Base-by-base conservation (phyloP, 1,284 basidiomycete genomes). In the Sutorius eximius region DNA sequence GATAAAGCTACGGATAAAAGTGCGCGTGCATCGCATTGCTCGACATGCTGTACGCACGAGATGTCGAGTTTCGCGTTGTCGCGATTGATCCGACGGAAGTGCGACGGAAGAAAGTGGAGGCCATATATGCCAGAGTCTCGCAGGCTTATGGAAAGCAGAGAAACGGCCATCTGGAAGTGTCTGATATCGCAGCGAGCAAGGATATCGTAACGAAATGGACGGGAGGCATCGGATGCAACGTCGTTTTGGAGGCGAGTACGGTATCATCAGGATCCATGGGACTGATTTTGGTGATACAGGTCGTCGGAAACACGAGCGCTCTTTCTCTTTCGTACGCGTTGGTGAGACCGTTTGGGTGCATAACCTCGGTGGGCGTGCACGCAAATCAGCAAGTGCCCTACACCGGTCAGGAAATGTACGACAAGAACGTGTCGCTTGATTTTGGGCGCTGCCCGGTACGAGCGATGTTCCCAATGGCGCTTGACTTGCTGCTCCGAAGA, bases 401-500 rank as follows among this genome's bases (percentile, higher is more conserved):
- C 61, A 82, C 76, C 8, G 86, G 87, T 13, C 72, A 76, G 9
- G 75, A 85, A 43, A 70, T 91, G 41, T 96, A 95, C 71, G 79
- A 85, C 73, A 93, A 94, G 73, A 95, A 94, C 66, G 78, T 88
- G 6, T 86, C 85, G 2, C 75, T 91, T 51, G 86, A 89, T 62
- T 94, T 93, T 67, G 94, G 93, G 10, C 81, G 93, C 16, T 96
- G 93, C 66, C 92, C 91, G 16, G 93, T 91, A 8, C 80, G 87
- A 15, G 83, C 87, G 1, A 86, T 93, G 79, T 87, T 92, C 61
- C 85, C 85, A 3, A 72, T 82, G 52, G 91, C 90, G 0, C 77
- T 90, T 38, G 83, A 87, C 63, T 71, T 94, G 22, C 72, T 95
- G 72, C 74, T 85, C 41, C 82, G 82, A 61, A 74, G 84, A 36